phyloP scores from a whole-genome alignment of 345 rosid genomes.

The Pistacia vera region DNA sequence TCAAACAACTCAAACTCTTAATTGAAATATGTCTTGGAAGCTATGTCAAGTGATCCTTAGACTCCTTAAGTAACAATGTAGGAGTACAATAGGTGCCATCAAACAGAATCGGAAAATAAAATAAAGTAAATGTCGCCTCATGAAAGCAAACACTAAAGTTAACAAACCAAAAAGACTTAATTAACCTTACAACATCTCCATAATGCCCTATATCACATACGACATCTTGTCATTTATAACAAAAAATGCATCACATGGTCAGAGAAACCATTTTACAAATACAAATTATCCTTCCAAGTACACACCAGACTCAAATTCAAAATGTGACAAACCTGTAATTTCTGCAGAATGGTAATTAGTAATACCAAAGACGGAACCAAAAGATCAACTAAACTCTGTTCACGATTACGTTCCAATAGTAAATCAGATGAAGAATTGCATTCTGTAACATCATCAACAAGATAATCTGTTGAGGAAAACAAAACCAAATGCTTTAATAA shows the following conservation, averaged over 20 bases:
- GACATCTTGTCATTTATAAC: background rate
- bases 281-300: slow-evolving; percentile 3
- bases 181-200: too few species aligned
- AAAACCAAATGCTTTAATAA: slow-evolving; percentile 23
- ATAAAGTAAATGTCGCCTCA: too few species aligned
- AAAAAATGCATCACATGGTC: background rate
- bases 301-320: background rate
- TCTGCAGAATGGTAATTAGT: slow-evolving; percentile 74
- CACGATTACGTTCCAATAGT: slow-evolving; percentile 90
- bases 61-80: background rate
- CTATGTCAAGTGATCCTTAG: background rate
- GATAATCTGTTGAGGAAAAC: slow-evolving; percentile 70
- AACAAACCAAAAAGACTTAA: too few species aligned
- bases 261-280: background rate
- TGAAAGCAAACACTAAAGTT: too few species aligned
- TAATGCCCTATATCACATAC: background rate
- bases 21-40: background rate
- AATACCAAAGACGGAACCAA: slow-evolving; percentile 80
- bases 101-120: background rate
- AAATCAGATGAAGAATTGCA: slow-evolving; percentile 96
- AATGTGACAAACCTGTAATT: slow-evolving; percentile 66
- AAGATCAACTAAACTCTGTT: slow-evolving; percentile 90
- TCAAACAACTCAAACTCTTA: background rate
- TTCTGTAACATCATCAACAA: slow-evolving; percentile 95
- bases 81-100: background rate